Evolutionary conservation across 192 early-diverging fungal species (phyloP).

Genomic region (Lunasporangiospora selenospora): DNA sequence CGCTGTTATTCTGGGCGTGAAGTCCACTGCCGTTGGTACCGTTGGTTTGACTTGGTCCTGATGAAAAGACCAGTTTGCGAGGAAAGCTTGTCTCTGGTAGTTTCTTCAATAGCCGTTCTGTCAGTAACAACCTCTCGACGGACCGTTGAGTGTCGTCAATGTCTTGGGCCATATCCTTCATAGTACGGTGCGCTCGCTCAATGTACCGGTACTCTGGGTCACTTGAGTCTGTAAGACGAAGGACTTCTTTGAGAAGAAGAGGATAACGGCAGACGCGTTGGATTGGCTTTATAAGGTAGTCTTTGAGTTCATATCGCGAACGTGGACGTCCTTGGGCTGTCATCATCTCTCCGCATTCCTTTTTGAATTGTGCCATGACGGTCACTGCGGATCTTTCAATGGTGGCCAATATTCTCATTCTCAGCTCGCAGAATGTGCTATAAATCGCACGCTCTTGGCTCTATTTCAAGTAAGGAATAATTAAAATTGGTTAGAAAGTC

Average conservation of each 20-base stretch:
- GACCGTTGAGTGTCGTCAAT: slow-evolving; percentile 51
- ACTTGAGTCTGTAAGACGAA: slow-evolving; percentile 54
- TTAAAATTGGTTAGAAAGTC: neutral
- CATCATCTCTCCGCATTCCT: slow-evolving; percentile 33
- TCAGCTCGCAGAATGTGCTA: slow-evolving; percentile 21
- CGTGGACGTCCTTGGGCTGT: slow-evolving; percentile 15
- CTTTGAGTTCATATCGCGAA: slow-evolving; percentile 25
- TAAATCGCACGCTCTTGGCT: slow-evolving; percentile 7
- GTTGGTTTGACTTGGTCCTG: neutral
- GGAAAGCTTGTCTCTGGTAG: slow-evolving; percentile 24
- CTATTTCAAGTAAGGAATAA: neutral
- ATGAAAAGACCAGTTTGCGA: neutral
- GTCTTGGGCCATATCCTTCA: slow-evolving; percentile 48
- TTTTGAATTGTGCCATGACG: slow-evolving; percentile 3
- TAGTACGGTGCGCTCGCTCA: slow-evolving; percentile 23
- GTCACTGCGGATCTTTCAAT: slow-evolving; percentile 10
- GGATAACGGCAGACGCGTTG: slow-evolving; percentile 95
- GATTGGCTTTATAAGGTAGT: slow-evolving; percentile 72
- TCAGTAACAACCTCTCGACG: slow-evolving; percentile 40
- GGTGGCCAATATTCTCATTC: slow-evolving; percentile 16
- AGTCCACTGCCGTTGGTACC: neutral
- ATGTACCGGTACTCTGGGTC: slow-evolving; percentile 46
- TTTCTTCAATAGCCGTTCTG: slow-evolving; percentile 30
- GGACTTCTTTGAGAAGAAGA: slow-evolving; percentile 70
- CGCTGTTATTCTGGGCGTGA: neutral